These are phyloP conservation scores for Suhomyces pyralidae DNA, from an alignment of 805 yeast species.

Conservation along the genomic window DNA sequence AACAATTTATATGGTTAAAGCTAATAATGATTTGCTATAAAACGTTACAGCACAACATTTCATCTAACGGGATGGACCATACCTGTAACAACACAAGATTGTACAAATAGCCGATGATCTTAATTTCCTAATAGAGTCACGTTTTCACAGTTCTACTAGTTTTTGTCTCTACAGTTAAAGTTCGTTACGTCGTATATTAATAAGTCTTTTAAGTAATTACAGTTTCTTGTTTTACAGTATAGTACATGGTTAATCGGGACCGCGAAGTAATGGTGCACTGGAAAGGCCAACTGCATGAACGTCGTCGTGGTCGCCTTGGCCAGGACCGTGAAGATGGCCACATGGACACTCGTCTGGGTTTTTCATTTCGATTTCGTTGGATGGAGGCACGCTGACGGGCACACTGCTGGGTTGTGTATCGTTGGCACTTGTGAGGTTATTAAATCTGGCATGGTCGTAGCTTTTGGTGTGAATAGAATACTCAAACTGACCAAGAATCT, in stretches of 20 bases:
- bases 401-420: neutral
- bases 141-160: neutral
- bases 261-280: constrained; percentile 11
- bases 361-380: neutral
- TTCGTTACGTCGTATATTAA: neutral
- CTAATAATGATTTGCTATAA: no score
- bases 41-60: neutral
- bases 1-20: no score
- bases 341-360: constrained; percentile 10
- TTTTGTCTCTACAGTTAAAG: neutral
- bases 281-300: constrained; percentile 13
- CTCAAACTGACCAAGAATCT: neutral
- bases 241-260: constrained; percentile 10
- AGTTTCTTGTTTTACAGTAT: neutral
- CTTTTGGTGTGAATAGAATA: neutral
- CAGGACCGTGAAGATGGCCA: constrained; percentile 16
- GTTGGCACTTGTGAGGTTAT: neutral
- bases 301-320: constrained; percentile 13
- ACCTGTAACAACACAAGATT: neutral
- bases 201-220: neutral
- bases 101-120: neutral
- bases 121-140: neutral
- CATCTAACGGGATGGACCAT: neutral
- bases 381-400: neutral
- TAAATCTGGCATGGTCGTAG: neutral